Base-by-base conservation (phyloP, 2,329 filamentous ascomycete genomes). In the Fusarium odoratissimum region DNA sequence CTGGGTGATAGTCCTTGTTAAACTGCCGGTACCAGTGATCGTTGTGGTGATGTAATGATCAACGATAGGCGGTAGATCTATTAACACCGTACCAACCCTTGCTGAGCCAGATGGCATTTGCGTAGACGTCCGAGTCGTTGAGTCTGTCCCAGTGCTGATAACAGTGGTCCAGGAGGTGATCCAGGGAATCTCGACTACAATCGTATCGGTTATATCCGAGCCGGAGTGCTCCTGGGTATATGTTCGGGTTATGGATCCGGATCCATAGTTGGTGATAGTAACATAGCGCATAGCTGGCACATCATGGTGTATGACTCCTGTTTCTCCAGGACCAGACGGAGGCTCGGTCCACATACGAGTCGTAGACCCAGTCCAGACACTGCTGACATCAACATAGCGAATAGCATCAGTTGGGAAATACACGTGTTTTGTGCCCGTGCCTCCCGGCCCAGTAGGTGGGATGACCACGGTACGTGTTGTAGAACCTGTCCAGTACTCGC, bases 401-500 rank as follows among this genome's bases (percentile, higher is more conserved):
- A 60, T 41, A 2, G 25, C 63, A 14, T 14, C 11, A 0, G 45
- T 61, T 0, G 64, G 64, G 3, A 48, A 67, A 3, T 67, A 38
- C 1, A 67, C 8, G 0, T 57, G 21, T 17, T 67, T 61, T 0
- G 63, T 67, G 0, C 63, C 64, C 0, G 64, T 67, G 0, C 28
- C 63, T 0, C 35, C 46, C 3, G 64, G 46, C 0, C 35, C 41
- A 8, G 55, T 9, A 0, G 64, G 64, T 1, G 45, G 16, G 0
- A 60, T 19, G 5, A 17, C 23, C 3, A 67, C 35, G 0, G 64
- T 67, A 13, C 60, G n/a, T 0, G 19, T 40, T 3, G 31, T 38
- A 3, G 64, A 67, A 0, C 64, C 62, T 0, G 64, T 52, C 64
- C 64, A 67, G 8, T 25, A 67, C 4, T 61, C 23, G 3, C 45